Base-by-base conservation (phyloP, 805 yeast genomes). In the Teunomyces panamensis region DNA sequence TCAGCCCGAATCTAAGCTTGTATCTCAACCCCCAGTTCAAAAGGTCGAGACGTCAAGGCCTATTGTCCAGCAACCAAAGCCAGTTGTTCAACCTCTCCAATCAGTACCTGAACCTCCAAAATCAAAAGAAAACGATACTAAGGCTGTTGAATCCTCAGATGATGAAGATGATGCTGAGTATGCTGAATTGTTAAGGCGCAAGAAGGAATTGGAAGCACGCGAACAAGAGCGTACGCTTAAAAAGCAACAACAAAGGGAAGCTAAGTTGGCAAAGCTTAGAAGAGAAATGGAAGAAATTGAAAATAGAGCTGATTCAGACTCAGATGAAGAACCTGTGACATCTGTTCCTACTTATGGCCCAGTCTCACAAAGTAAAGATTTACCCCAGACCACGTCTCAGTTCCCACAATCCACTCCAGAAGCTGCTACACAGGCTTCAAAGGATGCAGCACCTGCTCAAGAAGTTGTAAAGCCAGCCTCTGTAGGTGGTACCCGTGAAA, bases 161-260 rank as follows among this genome's bases (percentile, higher is more conserved):
- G 72, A 73, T 7, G 76, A 67, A 5, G 74, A 76, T 7, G 79
- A 74, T 42, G 78, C 68, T 24, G 78, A 73, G 45, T 77, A 80
- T 55, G 75, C 74, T 26, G 81, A 75, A 7, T 75, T 79, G 47
- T 64, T 67, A 57, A 70, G 69, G 53, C 73, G 75, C 39, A 66
- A 67, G 50, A 69, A 60, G 62, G 76, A 67, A 44, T 51, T 73
- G 68, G 83, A 78, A 53, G 68, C 65, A 3, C 66, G 70, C 41
- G 73, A 71, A 44, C 56, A 65, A 43, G 71, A 69, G 41, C 61
- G 80, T 43, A 77, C 76, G 49, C 58, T 68, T 50, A 79, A 76
- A 61, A 82, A 77, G 61, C 78, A 78, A 53, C 74, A 74, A 29
- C 84, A 79, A 7, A 83, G 79, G 56, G 87, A 81, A 51, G 85